Conservation (phyloP, 2,329 filamentous ascomycete genomes). For the Cytospora mali region DNA sequence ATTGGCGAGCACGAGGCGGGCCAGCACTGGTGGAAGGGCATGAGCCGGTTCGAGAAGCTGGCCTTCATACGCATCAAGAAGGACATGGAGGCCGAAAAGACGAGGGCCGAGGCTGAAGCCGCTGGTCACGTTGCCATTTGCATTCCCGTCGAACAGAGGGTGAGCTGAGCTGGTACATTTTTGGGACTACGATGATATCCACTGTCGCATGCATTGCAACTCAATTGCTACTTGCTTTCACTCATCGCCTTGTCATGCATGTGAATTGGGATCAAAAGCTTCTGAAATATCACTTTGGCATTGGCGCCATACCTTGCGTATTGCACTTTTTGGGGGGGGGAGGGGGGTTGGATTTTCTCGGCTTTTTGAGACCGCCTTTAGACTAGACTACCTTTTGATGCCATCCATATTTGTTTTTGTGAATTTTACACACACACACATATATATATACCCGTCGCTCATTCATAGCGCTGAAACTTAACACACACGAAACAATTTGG, state of each 20-base stretch:
- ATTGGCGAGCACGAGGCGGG: constrained; percentile 87
- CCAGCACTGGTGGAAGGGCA: constrained; percentile 84
- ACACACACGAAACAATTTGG: not conserved
- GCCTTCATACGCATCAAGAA: constrained; percentile 79
- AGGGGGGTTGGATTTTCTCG: not conserved
- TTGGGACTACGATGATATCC: constrained; percentile 21
- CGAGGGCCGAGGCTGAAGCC: constrained; percentile 40
- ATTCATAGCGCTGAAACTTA: constrained; percentile 11
- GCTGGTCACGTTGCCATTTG: not conserved
- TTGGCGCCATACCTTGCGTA: not conserved
- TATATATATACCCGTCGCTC: constrained; percentile 27
- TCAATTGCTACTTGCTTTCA: constrained; percentile 16
- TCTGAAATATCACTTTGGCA: not conserved
- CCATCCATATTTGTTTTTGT: constrained; percentile 6
- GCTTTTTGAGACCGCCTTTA: constrained; percentile 2
- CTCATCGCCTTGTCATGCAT: not conserved
- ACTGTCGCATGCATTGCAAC: constrained; percentile 21
- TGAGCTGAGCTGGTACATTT: constrained; percentile 44
- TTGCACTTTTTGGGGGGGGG: constrained; percentile 3
- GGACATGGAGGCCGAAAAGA: constrained; percentile 59
- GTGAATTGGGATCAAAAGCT: not conserved
- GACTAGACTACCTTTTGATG: constrained; percentile 12
- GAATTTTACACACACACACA: not conserved
- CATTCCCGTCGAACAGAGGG: constrained; percentile 46
- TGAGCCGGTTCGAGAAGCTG: constrained; percentile 87